phyloP scores from a whole-genome alignment of 257 asterid genomes.

The Petunia secreta region DNA sequence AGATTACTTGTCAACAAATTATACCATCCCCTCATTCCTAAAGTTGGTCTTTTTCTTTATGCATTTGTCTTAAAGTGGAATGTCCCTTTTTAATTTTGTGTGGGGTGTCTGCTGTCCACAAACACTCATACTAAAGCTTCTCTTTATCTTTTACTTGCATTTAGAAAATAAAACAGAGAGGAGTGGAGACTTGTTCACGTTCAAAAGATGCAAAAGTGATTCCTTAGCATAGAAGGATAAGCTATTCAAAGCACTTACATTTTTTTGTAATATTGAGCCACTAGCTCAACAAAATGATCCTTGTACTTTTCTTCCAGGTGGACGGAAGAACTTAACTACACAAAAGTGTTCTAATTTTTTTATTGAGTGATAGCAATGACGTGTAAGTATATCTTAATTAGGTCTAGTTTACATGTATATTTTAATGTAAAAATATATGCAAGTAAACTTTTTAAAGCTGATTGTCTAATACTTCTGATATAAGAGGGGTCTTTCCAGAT shows the following conservation, averaged over 20 bases:
- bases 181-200: neutral
- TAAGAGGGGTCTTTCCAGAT: accelerated
- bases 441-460: neutral
- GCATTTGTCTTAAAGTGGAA: slow-evolving; percentile 8
- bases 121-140: slow-evolving; percentile 18
- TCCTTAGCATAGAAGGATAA: slow-evolving; percentile 27
- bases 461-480: neutral
- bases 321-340: too few relatives aligned
- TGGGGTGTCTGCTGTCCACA: slow-evolving; percentile 19
- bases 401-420: too few relatives aligned
- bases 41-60: neutral
- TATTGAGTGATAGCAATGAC: too few relatives aligned
- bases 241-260: slow-evolving; percentile 15
- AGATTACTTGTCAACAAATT: slow-evolving; percentile 21
- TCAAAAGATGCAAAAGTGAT: slow-evolving; percentile 25
- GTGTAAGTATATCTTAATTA: too few relatives aligned
- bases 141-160: slow-evolving; percentile 11
- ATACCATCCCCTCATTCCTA: slow-evolving; percentile 19
- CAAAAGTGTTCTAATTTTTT: too few relatives aligned
- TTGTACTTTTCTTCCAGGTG: neutral
- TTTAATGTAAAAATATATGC: neutral
- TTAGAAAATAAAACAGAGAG: neutral
- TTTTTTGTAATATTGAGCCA: neutral
- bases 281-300: neutral
- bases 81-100: slow-evolving; percentile 13